Evolutionary conservation across 2,329 filamentous ascomycete genomes (phyloP).

Genomic region (Hymenoscyphus occultus): DNA sequence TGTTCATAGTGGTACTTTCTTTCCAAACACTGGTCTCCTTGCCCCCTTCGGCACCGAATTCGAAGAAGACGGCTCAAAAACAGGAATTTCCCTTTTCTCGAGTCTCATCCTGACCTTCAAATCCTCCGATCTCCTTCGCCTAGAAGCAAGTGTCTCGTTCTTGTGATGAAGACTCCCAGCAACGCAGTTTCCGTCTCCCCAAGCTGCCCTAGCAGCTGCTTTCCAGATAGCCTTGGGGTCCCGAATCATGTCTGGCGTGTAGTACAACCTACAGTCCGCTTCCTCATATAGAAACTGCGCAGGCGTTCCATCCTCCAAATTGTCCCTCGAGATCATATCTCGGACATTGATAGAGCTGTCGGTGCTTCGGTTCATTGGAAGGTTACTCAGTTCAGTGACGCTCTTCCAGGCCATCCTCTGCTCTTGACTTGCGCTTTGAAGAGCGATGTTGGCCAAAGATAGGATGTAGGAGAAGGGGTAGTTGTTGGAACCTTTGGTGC

Average conservation of each 20-base stretch:
- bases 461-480: constrained; percentile 23
- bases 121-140: constrained; percentile 18
- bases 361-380: constrained; percentile 24
- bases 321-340: constrained; percentile 36
- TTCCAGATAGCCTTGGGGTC: constrained; percentile 52
- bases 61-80: background rate
- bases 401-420: constrained; percentile 19
- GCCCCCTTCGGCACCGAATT: background rate
- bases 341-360: constrained; percentile 42
- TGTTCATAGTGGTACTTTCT: constrained; percentile 18
- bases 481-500: constrained; percentile 53
- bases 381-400: constrained; percentile 15
- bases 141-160: constrained; percentile 16
- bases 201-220: constrained; percentile 40
- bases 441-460: constrained; percentile 17
- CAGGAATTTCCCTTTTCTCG: constrained; percentile 10
- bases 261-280: constrained; percentile 59
- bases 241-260: constrained; percentile 50
- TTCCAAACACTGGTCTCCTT: constrained; percentile 14
- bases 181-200: constrained; percentile 40
- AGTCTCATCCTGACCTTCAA: constrained; percentile 16
- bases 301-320: constrained; percentile 41
- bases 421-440: constrained; percentile 16
- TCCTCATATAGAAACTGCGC: constrained; percentile 60
- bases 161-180: constrained; percentile 21